These are phyloP conservation scores for Aspergillus biplanus DNA, from an alignment of 495 filamentous ascomycete genomes.

Conservation along the genomic window DNA sequence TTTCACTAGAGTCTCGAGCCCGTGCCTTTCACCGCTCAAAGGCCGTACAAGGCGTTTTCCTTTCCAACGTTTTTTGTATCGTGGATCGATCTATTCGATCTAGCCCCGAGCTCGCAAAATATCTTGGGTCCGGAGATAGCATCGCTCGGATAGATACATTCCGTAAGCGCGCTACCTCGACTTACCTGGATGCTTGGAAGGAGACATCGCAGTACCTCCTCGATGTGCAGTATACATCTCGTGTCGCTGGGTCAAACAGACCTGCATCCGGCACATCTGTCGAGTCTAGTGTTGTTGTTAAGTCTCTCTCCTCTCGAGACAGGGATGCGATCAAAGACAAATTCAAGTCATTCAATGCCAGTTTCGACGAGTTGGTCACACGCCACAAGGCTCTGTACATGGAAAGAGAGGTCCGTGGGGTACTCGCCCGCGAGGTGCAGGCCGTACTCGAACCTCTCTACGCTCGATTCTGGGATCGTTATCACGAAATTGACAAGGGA, in stretches of 20 bases:
- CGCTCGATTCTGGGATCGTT: conserved; percentile 92
- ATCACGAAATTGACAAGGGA: conserved; percentile 96
- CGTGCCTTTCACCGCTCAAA: conserved; percentile 76
- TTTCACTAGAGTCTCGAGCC: conserved; percentile 74
- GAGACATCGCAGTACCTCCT: conserved; percentile 83
- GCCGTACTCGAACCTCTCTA: conserved; percentile 93
- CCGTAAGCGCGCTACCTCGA: conserved; percentile 80
- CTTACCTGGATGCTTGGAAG: conserved; percentile 88
- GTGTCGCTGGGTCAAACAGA: conserved; percentile 50
- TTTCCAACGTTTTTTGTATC: conserved; percentile 85
- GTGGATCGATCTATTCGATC: conserved; percentile 83
- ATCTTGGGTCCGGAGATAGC: conserved; percentile 67
- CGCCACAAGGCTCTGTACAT: conserved; percentile 79
- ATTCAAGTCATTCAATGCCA: conserved; percentile 87
- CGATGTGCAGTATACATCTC: conserved; percentile 90
- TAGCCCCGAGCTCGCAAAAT: conserved; percentile 70
- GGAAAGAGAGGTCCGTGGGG: conserved; percentile 83
- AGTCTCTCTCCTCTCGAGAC: conserved; percentile 81
- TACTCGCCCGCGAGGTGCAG: conserved; percentile 80
- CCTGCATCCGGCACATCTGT: conserved; percentile 69
- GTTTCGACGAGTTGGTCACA: conserved; percentile 83
- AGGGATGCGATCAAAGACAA: conserved; percentile 96
- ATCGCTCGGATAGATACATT: conserved; percentile 73
- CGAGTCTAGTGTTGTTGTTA: conserved; percentile 80
- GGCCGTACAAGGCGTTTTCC: conserved; percentile 79